A percentile compares a stretch with the other conserved stretches of the same genome.
Evolutionary conservation across 75 land plant genomes (phyloP).

Genomic region (Cunninghamia lanceolata): DNA sequence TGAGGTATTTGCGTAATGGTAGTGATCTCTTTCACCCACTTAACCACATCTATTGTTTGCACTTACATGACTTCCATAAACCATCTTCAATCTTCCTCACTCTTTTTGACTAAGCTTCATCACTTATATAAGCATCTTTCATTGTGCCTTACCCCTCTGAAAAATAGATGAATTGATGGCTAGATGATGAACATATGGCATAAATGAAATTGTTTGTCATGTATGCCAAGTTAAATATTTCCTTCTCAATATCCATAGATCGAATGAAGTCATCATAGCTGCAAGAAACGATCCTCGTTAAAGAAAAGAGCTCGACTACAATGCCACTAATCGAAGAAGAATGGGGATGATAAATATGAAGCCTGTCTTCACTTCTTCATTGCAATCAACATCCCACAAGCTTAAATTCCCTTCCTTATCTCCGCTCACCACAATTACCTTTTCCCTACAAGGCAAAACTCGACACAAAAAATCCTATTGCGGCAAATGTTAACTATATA

Average conservation of each 20-base stretch:
- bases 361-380: constrained; percentile 33
- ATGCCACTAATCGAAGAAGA: constrained; percentile 62
- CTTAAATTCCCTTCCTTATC: constrained; percentile 65
- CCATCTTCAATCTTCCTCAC: constrained; percentile 95
- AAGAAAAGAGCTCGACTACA: constrained; percentile 24
- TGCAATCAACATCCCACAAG: constrained; percentile 63
- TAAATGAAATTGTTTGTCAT: no score
- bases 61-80: constrained; percentile 97
- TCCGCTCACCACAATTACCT: constrained; percentile 44
- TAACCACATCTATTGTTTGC: constrained; percentile 76
- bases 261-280: no score
- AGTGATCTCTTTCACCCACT: constrained; percentile 94
- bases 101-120: no score
- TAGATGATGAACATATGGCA: no score
- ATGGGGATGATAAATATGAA: constrained; percentile 53
- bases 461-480: constrained; percentile 39
- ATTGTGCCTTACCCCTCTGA: no score
- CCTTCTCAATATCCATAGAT: no score
- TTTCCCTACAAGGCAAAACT: constrained; percentile 36
- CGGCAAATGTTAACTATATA: constrained; percentile 53
- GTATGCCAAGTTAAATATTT: no score
- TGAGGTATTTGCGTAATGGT: constrained; percentile 79
- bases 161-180: no score
- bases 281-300: constrained; percentile 71
- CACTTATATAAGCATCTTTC: no score